Evolutionary conservation across 768 basidiomycete species (phyloP), one percentile per base, ranked within the genome.

Genomic region (Serendipita vermifera): DNA sequence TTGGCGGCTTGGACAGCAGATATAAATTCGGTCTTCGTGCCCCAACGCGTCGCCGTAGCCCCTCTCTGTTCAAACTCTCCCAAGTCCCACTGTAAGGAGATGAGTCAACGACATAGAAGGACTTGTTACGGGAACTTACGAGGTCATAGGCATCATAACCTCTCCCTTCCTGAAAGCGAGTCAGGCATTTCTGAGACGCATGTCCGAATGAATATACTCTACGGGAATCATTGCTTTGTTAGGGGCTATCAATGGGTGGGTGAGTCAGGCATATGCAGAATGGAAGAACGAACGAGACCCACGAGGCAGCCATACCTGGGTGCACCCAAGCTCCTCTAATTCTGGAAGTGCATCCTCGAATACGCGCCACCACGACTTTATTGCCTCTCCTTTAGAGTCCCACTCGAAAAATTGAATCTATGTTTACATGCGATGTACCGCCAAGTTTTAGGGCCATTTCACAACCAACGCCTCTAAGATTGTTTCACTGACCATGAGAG

Each of bases 91-190:
- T 90, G 54, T 3, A 22, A 48, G 6, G 36, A 35, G 26, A 54
- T 22, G n/a, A n/a, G n/a, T n/a, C n/a, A n/a, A n/a, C n/a, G n/a
- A n/a, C n/a, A n/a, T n/a, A n/a, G n/a, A n/a, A n/a, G n/a, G n/a
- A n/a, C n/a, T n/a, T 9, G 11, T 9, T 14, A 40, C 13, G 26
- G 54, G 38, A 31, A n/a, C 29, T 53, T n/a, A 24, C 87, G 69
- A 90, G 64, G 64, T 90, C 88, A 67, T 90, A 90, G 1, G 85
- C 87, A 65, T 90, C 87, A 61, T 90, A 90, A 26, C 87, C 87
- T 61, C 82, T 75, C n/a, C 85, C 85, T 59, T 69, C 66, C 87
- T 88, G 60, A 51, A 35, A 33, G 14, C 13, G 24, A 26, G 27
- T 35, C 58, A 11, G 29, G 22, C 17, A 33, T 32, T 17, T 22